Percentiles rank a stretch among this genome's conserved stretches.
These are phyloP conservation scores for Articulospora tetracladia DNA, from an alignment of 495 filamentous ascomycete species.

Conservation along the genomic window DNA sequence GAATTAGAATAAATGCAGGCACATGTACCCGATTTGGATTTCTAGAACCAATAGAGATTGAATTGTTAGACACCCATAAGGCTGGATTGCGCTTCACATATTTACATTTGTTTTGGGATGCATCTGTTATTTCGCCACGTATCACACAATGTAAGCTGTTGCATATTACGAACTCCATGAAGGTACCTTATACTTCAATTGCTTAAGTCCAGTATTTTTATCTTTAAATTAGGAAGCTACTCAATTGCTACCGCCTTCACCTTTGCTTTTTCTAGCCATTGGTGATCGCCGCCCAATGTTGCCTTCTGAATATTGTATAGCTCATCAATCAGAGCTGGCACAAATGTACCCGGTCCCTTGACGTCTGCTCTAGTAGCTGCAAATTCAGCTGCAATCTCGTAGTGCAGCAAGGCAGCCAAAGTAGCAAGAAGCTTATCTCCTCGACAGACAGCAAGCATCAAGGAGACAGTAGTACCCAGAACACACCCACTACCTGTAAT, in stretches of 20 bases:
- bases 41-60: too few relatives aligned
- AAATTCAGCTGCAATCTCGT: slow-evolving; percentile 80
- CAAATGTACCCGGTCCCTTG: slow-evolving; percentile 80
- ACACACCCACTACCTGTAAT: slow-evolving; percentile 90
- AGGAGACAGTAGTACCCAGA: slow-evolving; percentile 76
- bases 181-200: too few relatives aligned
- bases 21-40: too few relatives aligned
- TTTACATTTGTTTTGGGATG: too few relatives aligned
- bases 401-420: slow-evolving; percentile 69
- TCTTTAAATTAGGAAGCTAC: too few relatives aligned
- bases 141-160: too few relatives aligned
- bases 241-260: slow-evolving; percentile 1
- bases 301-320: slow-evolving; percentile 34
- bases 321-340: slow-evolving; percentile 81
- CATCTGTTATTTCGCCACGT: too few relatives aligned
- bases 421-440: slow-evolving; percentile 65
- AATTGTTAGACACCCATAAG: too few relatives aligned
- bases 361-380: slow-evolving; percentile 60
- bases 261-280: slow-evolving; percentile 18
- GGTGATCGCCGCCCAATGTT: slow-evolving; percentile 7
- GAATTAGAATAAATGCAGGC: too few relatives aligned
- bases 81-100: too few relatives aligned
- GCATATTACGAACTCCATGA: too few relatives aligned
- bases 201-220: too few relatives aligned
- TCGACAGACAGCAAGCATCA: slow-evolving; percentile 58